These are phyloP conservation scores for Septoria linicola DNA, from an alignment of 2,329 filamentous ascomycete species.

Conservation along the genomic window DNA sequence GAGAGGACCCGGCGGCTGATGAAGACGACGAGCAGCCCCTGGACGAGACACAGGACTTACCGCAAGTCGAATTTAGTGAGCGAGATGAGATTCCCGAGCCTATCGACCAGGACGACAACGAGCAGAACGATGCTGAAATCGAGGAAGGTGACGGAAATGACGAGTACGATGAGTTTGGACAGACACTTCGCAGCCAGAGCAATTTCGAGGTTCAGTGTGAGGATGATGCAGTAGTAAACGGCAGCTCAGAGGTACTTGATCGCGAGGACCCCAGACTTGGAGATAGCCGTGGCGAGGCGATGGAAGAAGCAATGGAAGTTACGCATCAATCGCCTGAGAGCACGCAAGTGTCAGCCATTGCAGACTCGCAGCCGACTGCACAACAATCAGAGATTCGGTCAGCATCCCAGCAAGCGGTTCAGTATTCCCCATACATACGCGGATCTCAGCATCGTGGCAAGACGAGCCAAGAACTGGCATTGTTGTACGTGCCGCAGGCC, in stretches of 20 bases:
- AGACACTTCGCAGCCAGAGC: constrained; percentile 36
- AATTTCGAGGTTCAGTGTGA: constrained; percentile 27
- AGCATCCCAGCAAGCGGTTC: constrained; percentile 30
- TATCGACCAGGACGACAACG: no score
- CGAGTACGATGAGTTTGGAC: constrained; percentile 41
- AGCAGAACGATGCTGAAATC: constrained; percentile 8
- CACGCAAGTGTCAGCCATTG: constrained; percentile 44
- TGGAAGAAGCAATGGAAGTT: background rate
- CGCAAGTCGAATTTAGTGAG: constrained; percentile 17
- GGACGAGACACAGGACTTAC: constrained; percentile 19
- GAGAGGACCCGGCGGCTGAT: constrained; percentile 28
- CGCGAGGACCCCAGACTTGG: constrained; percentile 12
- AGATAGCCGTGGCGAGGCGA: background rate
- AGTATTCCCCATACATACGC: constrained; percentile 37
- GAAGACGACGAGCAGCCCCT: constrained; percentile 18
- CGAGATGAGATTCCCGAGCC: constrained; percentile 12
- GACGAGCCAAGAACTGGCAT: constrained; percentile 34
- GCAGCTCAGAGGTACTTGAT: constrained; percentile 7
- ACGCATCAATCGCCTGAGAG: constrained; percentile 1
- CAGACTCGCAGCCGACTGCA: constrained; percentile 45
- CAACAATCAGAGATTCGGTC: background rate
- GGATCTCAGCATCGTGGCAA: constrained; percentile 39
- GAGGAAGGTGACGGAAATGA: constrained; percentile 33
- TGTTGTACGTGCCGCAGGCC: constrained; percentile 27
- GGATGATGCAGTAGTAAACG: constrained; percentile 13